Evolutionary conservation across 2,329 filamentous ascomycete genomes (phyloP), one percentile per base, ranked within the genome.

Genomic region (Microcyclospora tardicrescens): DNA sequence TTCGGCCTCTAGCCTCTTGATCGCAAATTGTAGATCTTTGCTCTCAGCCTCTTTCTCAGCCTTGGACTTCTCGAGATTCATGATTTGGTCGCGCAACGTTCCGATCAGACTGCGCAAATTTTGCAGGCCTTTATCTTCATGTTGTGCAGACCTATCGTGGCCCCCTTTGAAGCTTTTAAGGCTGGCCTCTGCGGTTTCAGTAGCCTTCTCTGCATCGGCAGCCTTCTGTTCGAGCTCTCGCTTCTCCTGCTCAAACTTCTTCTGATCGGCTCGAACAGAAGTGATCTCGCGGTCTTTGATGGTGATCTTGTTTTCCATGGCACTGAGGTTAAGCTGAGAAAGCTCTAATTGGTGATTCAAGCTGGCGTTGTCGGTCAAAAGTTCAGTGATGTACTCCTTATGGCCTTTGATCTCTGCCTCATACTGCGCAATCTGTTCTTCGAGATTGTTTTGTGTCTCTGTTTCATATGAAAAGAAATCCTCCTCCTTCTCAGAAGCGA

Each of bases 381-480:
- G 72, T 34, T 69, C 72, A 37, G 77, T 72, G 29, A 91, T 76
- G 58, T 89, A 79, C 32, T 75, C 72, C 5, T 46, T 46, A 42
- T 56, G 53, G 42, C 68, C 71, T 37, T 75, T 69, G 24, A 89
- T 74, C 58, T 89, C 77, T 34, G 75, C 71, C 10, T 79, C 67
- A 52, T 81, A 83, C 40, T 78, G 72, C 37, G 77, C 70, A 3
- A 91, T 60, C 48, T 91, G 81, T 1, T 73, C 70, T 53, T 93
- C 81, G n/a, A 94, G 64, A 38, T 83, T 37, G 14, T 37, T 34
- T 33, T 44, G 39, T 34, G 44, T 32, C 61, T 96, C 89, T 36
- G 81, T 80, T 42, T 96, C 87, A 51, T 86, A 93, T 0, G 86
- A 94, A 62, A 95, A 95, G 61, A 95, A 81, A 35, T 93, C 84